Conservation (phyloP, 176 grass and related monocot species). For the Triticum aestivum region IWGSC_CS_RefSeq_v2.1 NC_057811.1:425122615-425123114, state of each 20-base stretch:
- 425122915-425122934: background rate
- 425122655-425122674: background rate
- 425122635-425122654: constrained; percentile 82
- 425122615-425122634: constrained; percentile 77
- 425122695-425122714: background rate
- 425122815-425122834: constrained; percentile 61
- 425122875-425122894: constrained; percentile 1
- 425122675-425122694: background rate
- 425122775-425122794: constrained; percentile 74
- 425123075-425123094: constrained; percentile 89
- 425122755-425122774: constrained; percentile 88
- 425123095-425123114: constrained; percentile 97
- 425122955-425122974: constrained; percentile 79
- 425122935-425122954: constrained; percentile 33
- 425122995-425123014: constrained; percentile 80
- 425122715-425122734: background rate
- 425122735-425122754: constrained; percentile 26
- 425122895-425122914: constrained; percentile 9
- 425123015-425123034: constrained; percentile 55
- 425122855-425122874: constrained; percentile 82
- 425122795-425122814: constrained; percentile 77
- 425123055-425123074: constrained; percentile 59
- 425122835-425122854: constrained; percentile 81
- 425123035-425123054: constrained; percentile 74
- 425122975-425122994: constrained; percentile 79